Evolutionary conservation across 495 filamentous ascomycete species (phyloP).

Genomic region (Astrocystis sublimbata): DNA sequence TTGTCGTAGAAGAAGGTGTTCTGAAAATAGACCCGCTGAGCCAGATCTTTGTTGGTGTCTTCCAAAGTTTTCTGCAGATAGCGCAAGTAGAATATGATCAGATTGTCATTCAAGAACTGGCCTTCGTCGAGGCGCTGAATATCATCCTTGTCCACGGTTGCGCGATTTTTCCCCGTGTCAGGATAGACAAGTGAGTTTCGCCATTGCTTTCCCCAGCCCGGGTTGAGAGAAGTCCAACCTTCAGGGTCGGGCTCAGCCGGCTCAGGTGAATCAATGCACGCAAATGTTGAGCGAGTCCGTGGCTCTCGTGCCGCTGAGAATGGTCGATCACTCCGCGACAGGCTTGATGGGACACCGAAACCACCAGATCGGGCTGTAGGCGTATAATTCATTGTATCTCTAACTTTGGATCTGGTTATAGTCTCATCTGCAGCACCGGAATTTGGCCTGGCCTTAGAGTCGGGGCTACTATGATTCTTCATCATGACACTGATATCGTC

Average conservation of each 20-base stretch:
- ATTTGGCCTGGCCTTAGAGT: too few relatives aligned
- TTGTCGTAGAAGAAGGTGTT: slow-evolving; percentile 89
- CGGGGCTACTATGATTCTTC: slow-evolving; percentile 18
- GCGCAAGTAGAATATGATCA: slow-evolving; percentile 83
- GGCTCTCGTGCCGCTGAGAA: slow-evolving; percentile 1
- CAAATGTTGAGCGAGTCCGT: slow-evolving; percentile 23
- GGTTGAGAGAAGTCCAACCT: slow-evolving; percentile 46
- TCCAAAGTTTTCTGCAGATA: slow-evolving; percentile 68
- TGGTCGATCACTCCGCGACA: neutral
- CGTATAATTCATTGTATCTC: neutral
- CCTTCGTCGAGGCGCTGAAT: slow-evolving; percentile 76
- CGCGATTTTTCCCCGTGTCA: slow-evolving; percentile 63
- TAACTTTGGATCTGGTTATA: slow-evolving; percentile 1
- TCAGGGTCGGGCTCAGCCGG: slow-evolving; percentile 21
- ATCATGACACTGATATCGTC: slow-evolving; percentile 30
- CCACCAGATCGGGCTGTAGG: neutral
- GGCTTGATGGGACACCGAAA: neutral
- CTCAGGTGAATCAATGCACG: slow-evolving; percentile 6
- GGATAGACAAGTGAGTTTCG: slow-evolving; percentile 70
- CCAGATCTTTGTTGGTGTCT: slow-evolving; percentile 54
- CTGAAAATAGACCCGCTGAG: slow-evolving; percentile 76
- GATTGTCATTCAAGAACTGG: slow-evolving; percentile 90
- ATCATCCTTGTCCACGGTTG: slow-evolving; percentile 76
- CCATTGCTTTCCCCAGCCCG: slow-evolving; percentile 47
- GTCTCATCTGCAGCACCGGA: neutral